Percentiles rank a stretch among this genome's conserved stretches.
These are phyloP conservation scores for Pseudozyma tsukubaensis DNA, from an alignment of 1,284 basidiomycete species.

Conservation along the genomic window DNA sequence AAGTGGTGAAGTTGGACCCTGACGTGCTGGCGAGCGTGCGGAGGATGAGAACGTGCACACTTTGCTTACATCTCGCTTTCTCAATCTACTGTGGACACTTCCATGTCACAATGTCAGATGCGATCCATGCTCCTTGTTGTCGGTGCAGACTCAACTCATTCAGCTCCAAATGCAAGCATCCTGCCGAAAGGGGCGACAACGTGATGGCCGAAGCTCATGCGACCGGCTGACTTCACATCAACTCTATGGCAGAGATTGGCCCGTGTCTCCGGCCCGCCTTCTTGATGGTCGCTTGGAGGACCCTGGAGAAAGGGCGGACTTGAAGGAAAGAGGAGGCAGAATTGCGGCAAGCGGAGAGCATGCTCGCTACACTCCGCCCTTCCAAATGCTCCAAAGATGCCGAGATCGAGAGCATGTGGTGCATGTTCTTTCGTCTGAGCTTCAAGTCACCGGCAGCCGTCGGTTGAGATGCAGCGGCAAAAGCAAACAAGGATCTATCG, in stretches of 20 bases:
- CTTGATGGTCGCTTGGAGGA: background rate
- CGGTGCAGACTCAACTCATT: no score
- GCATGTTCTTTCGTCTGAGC: no score
- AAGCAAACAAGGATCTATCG: background rate
- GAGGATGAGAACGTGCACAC: slow-evolving; percentile 10
- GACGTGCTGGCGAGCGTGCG: background rate
- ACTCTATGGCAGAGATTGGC: background rate
- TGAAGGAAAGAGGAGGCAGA: background rate
- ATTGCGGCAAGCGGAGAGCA: background rate
- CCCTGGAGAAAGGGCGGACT: background rate
- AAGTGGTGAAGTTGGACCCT: background rate
- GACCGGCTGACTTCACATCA: background rate
- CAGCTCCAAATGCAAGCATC: background rate
- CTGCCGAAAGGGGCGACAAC: slow-evolving; percentile 10
- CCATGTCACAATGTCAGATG: no score
- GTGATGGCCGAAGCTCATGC: slow-evolving; percentile 18
- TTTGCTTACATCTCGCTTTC: background rate
- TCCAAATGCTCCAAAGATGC: background rate
- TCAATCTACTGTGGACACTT: background rate
- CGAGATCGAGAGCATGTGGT: no score
- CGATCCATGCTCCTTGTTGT: no score
- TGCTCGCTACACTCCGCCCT: background rate
- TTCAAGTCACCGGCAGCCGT: slow-evolving; percentile 6
- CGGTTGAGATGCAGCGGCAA: slow-evolving; percentile 7
- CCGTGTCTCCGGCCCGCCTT: no score